Evolutionary conservation across 495 filamentous ascomycete species (phyloP), one percentile per base, ranked within the genome.

Genomic region (Neurospora tetraspora): DNA sequence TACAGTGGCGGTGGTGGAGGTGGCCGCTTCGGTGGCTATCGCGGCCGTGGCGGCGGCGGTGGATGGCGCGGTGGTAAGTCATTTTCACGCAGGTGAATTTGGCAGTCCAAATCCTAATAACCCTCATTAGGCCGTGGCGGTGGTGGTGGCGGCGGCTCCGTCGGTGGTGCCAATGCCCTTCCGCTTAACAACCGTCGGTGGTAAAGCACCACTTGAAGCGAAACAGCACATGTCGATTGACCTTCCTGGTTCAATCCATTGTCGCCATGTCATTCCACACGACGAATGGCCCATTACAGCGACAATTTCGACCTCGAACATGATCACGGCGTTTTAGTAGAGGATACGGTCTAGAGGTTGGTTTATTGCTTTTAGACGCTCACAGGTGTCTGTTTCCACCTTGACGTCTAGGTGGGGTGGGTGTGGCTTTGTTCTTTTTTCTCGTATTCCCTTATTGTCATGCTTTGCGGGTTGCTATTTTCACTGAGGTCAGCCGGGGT

Each of bases 1-100:
- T 97, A 94, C 82, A 86, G 92, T 79, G 93, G 94, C 73, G 93
- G 94, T 70, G 94, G 95, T 75, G 92, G 94, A 71, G 87, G 91
- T 74, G 87, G 90, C 78, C 86, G 90, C 76, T 85, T 91, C 74
- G 88, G 88, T 47, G 89, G 92, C 74, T 84, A 91, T 70, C 76
- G 76, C 73, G 77, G 91, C 78, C 77, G 77, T 69, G 72, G 78
- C 73, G 75, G 78, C 53, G 78, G 78, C 47, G 79, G 80, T 70
- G 80, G 80, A 42, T 75, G 71, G 74, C 79, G 80, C 73, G 80
- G 80, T 47, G 80, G 79, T 79, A 73, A 74, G 78, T 85, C 91
- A 75, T 72, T 71, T 71, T 53, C 69, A 76, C 89, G 91, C 82
- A 77, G 20, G 79, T 77, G 47, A 14, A 40, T 47, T 43, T 39